These are phyloP conservation scores for Cladosporium cucumerinum DNA, from an alignment of 2,329 filamentous ascomycete genomes.

Conservation along the genomic window DNA sequence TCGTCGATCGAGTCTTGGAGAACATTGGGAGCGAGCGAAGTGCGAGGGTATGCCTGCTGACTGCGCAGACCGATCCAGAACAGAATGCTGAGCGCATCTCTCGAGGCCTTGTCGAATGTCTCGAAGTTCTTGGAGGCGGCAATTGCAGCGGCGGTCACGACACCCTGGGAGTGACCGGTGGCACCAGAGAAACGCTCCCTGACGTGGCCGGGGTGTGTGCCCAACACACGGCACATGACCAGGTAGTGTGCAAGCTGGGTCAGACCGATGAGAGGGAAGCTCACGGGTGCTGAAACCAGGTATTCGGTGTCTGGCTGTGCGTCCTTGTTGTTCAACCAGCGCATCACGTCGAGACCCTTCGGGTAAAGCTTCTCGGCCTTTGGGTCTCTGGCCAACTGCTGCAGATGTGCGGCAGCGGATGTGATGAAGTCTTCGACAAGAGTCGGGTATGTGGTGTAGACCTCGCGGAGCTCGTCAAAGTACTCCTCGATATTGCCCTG, in stretches of 20 bases:
- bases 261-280: conserved; percentile 90
- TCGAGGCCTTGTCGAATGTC: conserved; percentile 76
- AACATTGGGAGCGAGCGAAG: conserved; percentile 84
- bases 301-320: conserved; percentile 92
- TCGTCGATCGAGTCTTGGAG: conserved; percentile 91
- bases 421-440: conserved; percentile 84
- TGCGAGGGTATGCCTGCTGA: conserved; percentile 94
- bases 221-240: conserved; percentile 87
- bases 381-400: conserved; percentile 75
- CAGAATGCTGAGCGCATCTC: conserved; percentile 80
- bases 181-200: conserved; percentile 80
- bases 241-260: conserved; percentile 95
- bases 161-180: conserved; percentile 94
- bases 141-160: conserved; percentile 88
- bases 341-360: conserved; percentile 92
- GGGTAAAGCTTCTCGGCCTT: conserved; percentile 92
- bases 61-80: conserved; percentile 99
- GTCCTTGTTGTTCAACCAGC: conserved; percentile 86
- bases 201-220: conserved; percentile 83
- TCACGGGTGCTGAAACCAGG: conserved; percentile 89
- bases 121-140: conserved; percentile 92
- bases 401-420: conserved; percentile 80
- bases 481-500: conserved; percentile 99
- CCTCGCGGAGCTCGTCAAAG: conserved; percentile 91
- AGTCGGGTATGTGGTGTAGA: conserved; percentile 85